Conservation (phyloP, 139 green algal species). For the Mesotaenium endlicherianum region DNA sequence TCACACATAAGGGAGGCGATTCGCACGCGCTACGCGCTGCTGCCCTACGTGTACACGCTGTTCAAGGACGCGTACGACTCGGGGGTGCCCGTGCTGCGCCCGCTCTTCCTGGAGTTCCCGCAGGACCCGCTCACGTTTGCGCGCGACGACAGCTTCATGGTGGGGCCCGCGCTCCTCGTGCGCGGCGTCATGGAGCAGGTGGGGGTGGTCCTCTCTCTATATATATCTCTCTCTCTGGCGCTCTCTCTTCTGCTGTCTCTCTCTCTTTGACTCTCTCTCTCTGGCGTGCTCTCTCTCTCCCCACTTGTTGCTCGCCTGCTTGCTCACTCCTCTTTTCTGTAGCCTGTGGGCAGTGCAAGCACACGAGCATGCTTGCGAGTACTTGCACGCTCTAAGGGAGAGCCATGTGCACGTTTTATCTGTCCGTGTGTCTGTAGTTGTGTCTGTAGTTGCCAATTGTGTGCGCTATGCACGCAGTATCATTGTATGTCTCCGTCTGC, state of each 20-base stretch:
- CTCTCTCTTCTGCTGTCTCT: not conserved
- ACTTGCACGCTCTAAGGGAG: too few species aligned
- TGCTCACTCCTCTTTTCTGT: too few species aligned
- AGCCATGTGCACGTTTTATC: too few species aligned
- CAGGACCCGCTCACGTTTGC: slow-evolving; percentile 55
- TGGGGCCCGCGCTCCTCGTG: slow-evolving; percentile 72
- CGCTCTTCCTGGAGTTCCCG: slow-evolving; percentile 94
- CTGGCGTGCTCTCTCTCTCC: too few species aligned
- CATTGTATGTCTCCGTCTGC: too few species aligned
- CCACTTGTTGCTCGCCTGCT: too few species aligned
- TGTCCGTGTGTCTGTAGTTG: too few species aligned
- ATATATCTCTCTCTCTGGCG: not conserved
- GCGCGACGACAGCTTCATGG: slow-evolving; percentile 82
- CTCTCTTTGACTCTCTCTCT: not conserved
- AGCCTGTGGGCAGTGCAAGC: too few species aligned
- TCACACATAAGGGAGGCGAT: slow-evolving; percentile 80
- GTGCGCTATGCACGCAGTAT: too few species aligned
- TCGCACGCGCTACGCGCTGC: slow-evolving; percentile 78
- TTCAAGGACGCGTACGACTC: slow-evolving; percentile 81
- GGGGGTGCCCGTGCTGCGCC: slow-evolving; percentile 81
- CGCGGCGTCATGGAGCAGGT: slow-evolving; percentile 67
- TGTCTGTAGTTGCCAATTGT: too few species aligned
- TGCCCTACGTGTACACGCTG: slow-evolving; percentile 97
- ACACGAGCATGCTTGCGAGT: too few species aligned
- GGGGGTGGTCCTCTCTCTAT: not conserved